Evolutionary conservation across 805 yeast genomes (phyloP).

Genomic region (Saccharomycopsis amapae): DNA sequence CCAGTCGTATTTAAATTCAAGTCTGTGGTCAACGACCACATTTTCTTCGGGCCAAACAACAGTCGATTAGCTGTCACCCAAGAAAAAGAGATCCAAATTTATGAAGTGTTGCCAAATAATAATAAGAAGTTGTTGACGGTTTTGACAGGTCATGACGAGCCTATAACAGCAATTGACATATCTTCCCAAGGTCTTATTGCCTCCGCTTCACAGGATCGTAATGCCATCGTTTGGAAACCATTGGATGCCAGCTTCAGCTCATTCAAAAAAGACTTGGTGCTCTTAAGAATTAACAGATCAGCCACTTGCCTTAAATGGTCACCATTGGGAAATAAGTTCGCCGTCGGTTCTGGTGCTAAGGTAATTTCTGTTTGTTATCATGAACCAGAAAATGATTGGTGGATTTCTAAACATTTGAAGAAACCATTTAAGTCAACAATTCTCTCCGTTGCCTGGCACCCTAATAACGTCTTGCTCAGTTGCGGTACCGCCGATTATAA

Average conservation of each 20-base stretch:
- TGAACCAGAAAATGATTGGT: conserved; percentile 96
- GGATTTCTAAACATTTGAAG: conserved; percentile 97
- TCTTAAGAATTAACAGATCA: conserved; percentile 88
- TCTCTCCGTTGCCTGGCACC: conserved; percentile 85
- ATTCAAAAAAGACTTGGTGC: conserved; percentile 81
- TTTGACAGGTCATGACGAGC: conserved; percentile 81
- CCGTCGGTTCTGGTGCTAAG: conserved; percentile 94
- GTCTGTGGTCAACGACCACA: conserved; percentile 83
- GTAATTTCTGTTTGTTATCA: conserved; percentile 93
- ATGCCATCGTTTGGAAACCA: conserved; percentile 94
- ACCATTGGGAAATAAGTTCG: conserved; percentile 90
- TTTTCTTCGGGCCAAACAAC: conserved; percentile 63
- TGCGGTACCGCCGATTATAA: conserved; percentile 93
- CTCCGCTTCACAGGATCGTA: conserved; percentile 96
- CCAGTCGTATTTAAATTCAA: conserved; percentile 53
- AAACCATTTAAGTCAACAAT: conserved; percentile 89
- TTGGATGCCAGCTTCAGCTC: conserved; percentile 54
- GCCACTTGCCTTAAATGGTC: conserved; percentile 95
- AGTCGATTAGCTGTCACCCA: conserved; percentile 70
- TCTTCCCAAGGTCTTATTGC: conserved; percentile 84
- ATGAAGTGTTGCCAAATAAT: conserved; percentile 39
- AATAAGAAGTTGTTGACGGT: conserved; percentile 49
- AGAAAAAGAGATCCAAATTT: conserved; percentile 68
- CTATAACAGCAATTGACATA: conserved; percentile 91
- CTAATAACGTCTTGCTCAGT: conserved; percentile 80